Conservation (phyloP, 2,329 filamentous ascomycete species). For the Corynespora cassiicola region DNA sequence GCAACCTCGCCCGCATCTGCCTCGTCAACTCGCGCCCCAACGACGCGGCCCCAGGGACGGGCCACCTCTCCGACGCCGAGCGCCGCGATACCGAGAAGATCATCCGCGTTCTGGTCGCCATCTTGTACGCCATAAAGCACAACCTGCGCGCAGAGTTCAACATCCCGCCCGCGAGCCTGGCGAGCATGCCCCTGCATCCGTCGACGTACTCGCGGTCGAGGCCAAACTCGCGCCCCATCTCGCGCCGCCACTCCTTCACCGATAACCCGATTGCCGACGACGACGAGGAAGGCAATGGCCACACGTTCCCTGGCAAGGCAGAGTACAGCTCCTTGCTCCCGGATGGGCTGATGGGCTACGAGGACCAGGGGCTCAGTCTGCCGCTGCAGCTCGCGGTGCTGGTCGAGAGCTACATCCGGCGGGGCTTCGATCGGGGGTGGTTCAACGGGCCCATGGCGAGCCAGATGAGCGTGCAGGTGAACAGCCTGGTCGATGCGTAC, state of each 20-base stretch:
- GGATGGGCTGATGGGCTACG: conserved; percentile 56
- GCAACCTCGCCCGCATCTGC: conserved; percentile 65
- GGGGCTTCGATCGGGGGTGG: conserved; percentile 63
- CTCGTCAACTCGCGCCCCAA: conserved; percentile 53
- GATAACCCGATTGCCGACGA: conserved; percentile 27
- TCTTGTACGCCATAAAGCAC: conserved; percentile 69
- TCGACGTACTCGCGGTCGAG: conserved; percentile 16
- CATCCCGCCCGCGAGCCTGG: conserved; percentile 46
- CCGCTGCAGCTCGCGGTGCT: conserved; percentile 67
- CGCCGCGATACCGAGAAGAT: conserved; percentile 64
- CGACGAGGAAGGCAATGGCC: conserved; percentile 34
- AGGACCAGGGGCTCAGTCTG: conserved; percentile 65
- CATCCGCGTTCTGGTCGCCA: conserved; percentile 64
- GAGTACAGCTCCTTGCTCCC: conserved; percentile 62
- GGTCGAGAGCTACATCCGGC: conserved; percentile 66
- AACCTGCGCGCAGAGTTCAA: conserved; percentile 68
- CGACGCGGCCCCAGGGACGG: conserved; percentile 13
- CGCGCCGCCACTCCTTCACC: conserved; percentile 34
- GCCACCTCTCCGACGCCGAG: conserved; percentile 45
- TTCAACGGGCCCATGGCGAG: conserved; percentile 66
- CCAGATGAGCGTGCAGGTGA: conserved; percentile 65
- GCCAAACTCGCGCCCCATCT: conserved; percentile 16
- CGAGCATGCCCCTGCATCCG: conserved; percentile 22
- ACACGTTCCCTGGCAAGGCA: conserved; percentile 43
- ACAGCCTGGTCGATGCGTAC: conserved; percentile 63